A percentile compares a stretch with the other conserved stretches of the same genome.
These are phyloP conservation scores for Parasitella parasitica DNA, from an alignment of 371 early-diverging fungal species.

Conservation along the genomic window DNA sequence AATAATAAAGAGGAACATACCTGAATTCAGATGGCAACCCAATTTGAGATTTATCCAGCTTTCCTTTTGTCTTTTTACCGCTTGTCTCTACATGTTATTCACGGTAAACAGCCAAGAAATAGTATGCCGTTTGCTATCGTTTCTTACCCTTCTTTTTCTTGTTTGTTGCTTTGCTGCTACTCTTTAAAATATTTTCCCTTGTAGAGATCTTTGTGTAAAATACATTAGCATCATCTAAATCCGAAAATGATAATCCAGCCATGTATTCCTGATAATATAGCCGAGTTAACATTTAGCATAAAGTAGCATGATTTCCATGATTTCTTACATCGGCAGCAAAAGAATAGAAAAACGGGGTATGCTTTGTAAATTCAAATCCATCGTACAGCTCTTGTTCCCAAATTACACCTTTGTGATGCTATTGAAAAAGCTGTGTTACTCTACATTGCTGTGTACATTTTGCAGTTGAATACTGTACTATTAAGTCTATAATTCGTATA, in stretches of 20 bases:
- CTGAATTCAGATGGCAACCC: constrained; percentile 76
- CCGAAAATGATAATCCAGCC: constrained; percentile 85
- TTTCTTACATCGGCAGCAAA: constrained; percentile 80
- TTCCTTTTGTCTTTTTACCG: constrained; percentile 37
- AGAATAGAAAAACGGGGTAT: constrained; percentile 83
- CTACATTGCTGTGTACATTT: neutral
- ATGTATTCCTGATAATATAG: constrained; percentile 56
- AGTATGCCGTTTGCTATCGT: too few relatives aligned
- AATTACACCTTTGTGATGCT: constrained; percentile 62
- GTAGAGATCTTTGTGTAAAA: constrained; percentile 72
- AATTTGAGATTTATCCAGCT: constrained; percentile 77
- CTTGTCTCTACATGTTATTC: constrained; percentile 13
- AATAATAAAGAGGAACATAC: constrained; percentile 22
- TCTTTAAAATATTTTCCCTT: constrained; percentile 41
- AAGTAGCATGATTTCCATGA: neutral
- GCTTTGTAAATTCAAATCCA: constrained; percentile 72
- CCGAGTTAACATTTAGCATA: neutral
- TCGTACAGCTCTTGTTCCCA: constrained; percentile 86
- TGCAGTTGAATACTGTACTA: constrained; percentile 40
- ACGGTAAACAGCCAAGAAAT: neutral
- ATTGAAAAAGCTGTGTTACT: neutral
- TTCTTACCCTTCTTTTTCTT: constrained; percentile 44
- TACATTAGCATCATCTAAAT: constrained; percentile 75
- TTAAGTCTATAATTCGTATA: constrained; percentile 79
- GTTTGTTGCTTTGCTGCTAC: constrained; percentile 28